Conservation (phyloP, 2,329 filamentous ascomycete genomes). For the Metarhizium brunneum region DNA sequence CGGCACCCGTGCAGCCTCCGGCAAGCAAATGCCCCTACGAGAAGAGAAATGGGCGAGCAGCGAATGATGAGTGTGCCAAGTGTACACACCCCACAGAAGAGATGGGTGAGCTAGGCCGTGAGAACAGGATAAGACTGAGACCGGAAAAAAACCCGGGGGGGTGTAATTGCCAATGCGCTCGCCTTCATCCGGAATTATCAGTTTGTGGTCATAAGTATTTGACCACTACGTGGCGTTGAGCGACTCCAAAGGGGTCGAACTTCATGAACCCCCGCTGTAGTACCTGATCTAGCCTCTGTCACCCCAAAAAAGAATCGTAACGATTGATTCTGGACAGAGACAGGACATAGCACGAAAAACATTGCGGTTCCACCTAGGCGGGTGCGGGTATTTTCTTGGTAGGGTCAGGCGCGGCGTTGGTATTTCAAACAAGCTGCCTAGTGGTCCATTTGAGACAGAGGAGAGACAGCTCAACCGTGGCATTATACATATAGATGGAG, state of each 20-base stretch:
- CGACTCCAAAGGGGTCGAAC: no score
- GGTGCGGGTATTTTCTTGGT: neutral
- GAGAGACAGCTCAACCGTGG: constrained; percentile 4
- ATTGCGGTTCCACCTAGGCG: neutral
- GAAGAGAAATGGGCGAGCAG: constrained; percentile 66
- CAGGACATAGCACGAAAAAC: neutral
- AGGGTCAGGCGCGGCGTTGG: constrained; percentile 3
- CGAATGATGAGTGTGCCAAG: constrained; percentile 12
- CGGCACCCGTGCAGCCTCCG: constrained; percentile 43
- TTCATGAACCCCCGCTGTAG: no score
- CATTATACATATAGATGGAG: constrained; percentile 2
- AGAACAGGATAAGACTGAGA: neutral
- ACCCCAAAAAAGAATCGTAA: neutral
- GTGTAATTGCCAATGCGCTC: neutral
- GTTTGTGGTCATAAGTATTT: no score
- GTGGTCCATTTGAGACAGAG: neutral
- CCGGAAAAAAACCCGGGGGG: neutral
- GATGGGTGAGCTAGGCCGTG: constrained; percentile 4
- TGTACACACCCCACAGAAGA: neutral
- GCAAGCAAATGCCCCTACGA: constrained; percentile 59
- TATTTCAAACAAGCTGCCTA: neutral
- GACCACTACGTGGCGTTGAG: no score
- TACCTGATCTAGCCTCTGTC: neutral
- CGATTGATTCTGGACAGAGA: neutral
- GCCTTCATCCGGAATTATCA: neutral